phyloP scores from a whole-genome alignment of 257 asterid species.

The Coffea eugenioides region DNA sequence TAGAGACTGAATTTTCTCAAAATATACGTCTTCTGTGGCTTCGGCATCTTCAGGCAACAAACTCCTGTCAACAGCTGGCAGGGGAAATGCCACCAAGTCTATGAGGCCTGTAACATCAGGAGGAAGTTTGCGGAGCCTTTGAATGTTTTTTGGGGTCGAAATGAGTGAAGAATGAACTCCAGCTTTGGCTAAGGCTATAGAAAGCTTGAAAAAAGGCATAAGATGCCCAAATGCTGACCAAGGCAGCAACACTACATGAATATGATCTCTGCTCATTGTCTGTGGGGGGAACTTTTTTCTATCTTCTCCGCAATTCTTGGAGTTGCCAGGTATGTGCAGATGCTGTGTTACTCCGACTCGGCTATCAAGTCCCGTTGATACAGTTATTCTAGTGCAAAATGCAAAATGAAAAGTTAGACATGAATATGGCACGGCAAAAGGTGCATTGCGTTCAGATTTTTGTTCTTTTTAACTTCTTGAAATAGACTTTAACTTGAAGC shows the following conservation, averaged over 20 bases:
- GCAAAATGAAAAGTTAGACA: no score
- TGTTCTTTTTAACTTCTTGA: no score
- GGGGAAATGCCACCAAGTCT: neutral
- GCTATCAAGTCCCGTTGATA: no score
- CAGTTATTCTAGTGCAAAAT: no score
- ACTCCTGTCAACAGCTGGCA: neutral
- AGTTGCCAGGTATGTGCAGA: no score
- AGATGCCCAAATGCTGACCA: slow-evolving; percentile 46
- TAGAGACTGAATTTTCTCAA: slow-evolving; percentile 3
- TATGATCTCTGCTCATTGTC: no score
- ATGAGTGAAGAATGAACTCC: slow-evolving; percentile 32
- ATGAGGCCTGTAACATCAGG: neutral
- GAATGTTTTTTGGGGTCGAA: slow-evolving; percentile 14
- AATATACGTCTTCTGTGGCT: neutral
- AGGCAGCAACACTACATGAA: slow-evolving; percentile 38
- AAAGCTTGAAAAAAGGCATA: slow-evolving; percentile 34
- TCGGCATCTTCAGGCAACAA: slow-evolving; percentile 4
- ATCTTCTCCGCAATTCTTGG: no score
- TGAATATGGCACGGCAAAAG: no score
- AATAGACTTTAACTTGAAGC: no score
- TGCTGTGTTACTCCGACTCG: no score
- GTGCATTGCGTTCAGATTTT: no score
- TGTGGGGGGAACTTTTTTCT: no score
- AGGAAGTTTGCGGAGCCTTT: slow-evolving; percentile 9
- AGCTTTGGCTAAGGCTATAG: slow-evolving; percentile 34